Base-by-base conservation (phyloP, 176 grass and related monocot genomes). In the Aechmea fasciata region DNA sequence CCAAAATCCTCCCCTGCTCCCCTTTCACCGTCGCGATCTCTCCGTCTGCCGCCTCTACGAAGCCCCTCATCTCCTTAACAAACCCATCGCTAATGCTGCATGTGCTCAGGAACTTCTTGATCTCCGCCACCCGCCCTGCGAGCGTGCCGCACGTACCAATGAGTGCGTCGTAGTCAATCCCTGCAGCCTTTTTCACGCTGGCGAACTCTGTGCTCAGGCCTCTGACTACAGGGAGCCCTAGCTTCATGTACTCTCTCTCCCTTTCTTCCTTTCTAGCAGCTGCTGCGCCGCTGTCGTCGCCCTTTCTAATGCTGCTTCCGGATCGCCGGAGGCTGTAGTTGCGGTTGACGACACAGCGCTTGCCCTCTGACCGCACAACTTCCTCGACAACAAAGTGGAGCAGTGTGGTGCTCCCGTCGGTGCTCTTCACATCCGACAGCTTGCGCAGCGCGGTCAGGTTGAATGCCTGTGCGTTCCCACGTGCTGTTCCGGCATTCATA, bases 401-500 rank as follows among this genome's bases (percentile, higher is more conserved):
- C 71, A 99, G 73, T 0, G 82, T 84, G 49, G 89, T 99, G 69
- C 54, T 83, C 23, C 89, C 87, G 63, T 99, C 94, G 0, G 89
- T 90, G 80, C 89, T 92, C 77, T 99, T 99, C 63, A 99, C 89
- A 62, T 99, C 94, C 1, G 90, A 88, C 25, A 99, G 84, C 76
- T 93, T 99, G 68, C 82, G 82, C 63, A 99, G 79, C 0, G 94
- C 87, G 0, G 87, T 79, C 9, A 99, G 87, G 75, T 99, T 93
- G 80, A 99, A 99, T 14, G 94, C 94, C 70, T 93, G 87, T 0
- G 94, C 94, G 19, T 99, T 99, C 18, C 94, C 94, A 2, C 94
- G 65, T 14, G 94, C 89, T 0, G 94, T 99, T 53, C 94, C 94
- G 8, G 89, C 94, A 33, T 99, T 99, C 89, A 99, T 93, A 68